Percentiles rank a stretch among this genome's conserved stretches.
These are phyloP conservation scores for Narthecium ossifragum DNA, from an alignment of 106 monocot species.

Conservation along the genomic window DNA sequence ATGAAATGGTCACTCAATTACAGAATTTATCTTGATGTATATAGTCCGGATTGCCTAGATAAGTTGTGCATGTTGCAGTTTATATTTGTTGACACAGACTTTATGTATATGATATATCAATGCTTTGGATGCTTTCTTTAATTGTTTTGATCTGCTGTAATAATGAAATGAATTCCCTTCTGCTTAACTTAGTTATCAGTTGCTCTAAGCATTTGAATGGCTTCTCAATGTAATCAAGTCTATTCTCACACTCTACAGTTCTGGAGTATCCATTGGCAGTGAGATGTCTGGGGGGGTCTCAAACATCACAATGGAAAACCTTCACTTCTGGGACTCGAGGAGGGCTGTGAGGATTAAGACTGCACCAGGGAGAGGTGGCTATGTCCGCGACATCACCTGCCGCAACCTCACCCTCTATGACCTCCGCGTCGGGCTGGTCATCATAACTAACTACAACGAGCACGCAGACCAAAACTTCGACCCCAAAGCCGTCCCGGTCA, in stretches of 20 bases:
- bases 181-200: too few relatives aligned
- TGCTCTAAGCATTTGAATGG: background rate
- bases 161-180: too few relatives aligned
- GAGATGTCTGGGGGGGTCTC: conserved; percentile 69
- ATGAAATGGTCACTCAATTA: too few relatives aligned
- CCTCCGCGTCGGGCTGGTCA: conserved; percentile 36
- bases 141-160: too few relatives aligned
- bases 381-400: conserved; percentile 44
- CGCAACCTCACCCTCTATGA: conserved; percentile 41
- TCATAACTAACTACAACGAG: conserved; percentile 60
- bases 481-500: conserved; percentile 29
- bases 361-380: conserved; percentile 55
- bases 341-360: conserved; percentile 61
- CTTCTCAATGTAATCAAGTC: background rate
- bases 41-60: too few relatives aligned
- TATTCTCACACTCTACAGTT: conserved; percentile 23
- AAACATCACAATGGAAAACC: conserved; percentile 48
- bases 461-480: conserved; percentile 48
- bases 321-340: conserved; percentile 40
- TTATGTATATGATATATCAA: too few relatives aligned
- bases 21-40: too few relatives aligned
- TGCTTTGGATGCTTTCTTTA: too few relatives aligned
- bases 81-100: too few relatives aligned
- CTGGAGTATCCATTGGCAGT: conserved; percentile 75
- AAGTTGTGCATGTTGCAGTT: too few relatives aligned